Percentiles rank a stretch among this genome's conserved stretches.
phyloP scores from a whole-genome alignment of 352 stramenopile species.

The Globisporangium abappressorium region DNA sequence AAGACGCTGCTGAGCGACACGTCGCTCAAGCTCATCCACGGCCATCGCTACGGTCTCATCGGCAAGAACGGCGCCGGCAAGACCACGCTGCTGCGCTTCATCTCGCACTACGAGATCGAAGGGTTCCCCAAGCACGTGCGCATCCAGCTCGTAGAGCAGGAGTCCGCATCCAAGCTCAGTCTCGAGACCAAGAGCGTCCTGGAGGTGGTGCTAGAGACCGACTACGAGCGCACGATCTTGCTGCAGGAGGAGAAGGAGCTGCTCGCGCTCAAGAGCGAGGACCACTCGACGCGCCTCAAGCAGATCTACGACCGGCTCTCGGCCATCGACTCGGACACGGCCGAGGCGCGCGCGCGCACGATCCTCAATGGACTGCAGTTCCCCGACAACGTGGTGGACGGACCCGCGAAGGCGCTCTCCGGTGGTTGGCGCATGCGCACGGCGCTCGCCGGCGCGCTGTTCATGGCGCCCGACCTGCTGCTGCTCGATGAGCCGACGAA shows the following conservation, averaged over 20 bases:
- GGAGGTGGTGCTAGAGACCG: slow-evolving; percentile 92
- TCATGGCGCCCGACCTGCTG: slow-evolving; percentile 94
- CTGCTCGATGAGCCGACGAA: slow-evolving; percentile 95
- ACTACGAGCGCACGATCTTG: slow-evolving; percentile 93
- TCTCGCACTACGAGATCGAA: slow-evolving; percentile 95
- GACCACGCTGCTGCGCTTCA: slow-evolving; percentile 95
- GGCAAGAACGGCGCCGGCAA: slow-evolving; percentile 93
- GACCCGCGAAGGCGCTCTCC: slow-evolving; percentile 88
- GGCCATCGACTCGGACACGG: slow-evolving; percentile 89
- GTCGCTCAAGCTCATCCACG: slow-evolving; percentile 82
- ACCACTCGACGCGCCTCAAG: slow-evolving; percentile 58
- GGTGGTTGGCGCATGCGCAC: slow-evolving; percentile 95
- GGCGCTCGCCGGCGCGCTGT: slow-evolving; percentile 92
- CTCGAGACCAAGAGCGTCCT: slow-evolving; percentile 86
- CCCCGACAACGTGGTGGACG: slow-evolving; percentile 87
- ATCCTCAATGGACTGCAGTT: slow-evolving; percentile 96
- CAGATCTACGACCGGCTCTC: slow-evolving; percentile 87
- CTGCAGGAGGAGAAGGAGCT: slow-evolving; percentile 94
- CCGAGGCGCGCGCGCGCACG: slow-evolving; percentile 84
- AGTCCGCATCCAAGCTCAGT: slow-evolving; percentile 86
- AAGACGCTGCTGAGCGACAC: slow-evolving; percentile 87
- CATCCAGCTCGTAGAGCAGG: slow-evolving; percentile 95
- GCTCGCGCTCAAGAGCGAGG: slow-evolving; percentile 27
- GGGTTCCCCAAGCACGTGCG: slow-evolving; percentile 95
- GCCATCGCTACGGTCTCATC: slow-evolving; percentile 90